Conservation (phyloP, 176 grass and related monocot genomes). For the Calamus simplicifolius region DNA sequence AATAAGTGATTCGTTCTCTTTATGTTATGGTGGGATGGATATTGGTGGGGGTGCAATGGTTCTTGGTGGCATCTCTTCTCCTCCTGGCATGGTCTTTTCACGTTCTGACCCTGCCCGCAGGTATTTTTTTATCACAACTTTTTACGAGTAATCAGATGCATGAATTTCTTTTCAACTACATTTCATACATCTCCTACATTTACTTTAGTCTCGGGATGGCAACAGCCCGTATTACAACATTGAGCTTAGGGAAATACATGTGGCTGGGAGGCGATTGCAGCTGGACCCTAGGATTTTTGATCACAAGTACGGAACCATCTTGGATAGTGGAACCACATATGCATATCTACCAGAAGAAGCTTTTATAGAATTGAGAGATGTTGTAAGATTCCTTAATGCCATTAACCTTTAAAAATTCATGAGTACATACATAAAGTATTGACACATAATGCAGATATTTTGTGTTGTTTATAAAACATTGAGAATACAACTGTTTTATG, state of each 20-base stretch:
- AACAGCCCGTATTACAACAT: slow-evolving; percentile 99
- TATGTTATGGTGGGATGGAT: slow-evolving; percentile 99
- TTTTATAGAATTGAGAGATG: slow-evolving; percentile 82
- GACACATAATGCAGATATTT: too few relatives aligned
- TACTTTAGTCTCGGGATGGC: slow-evolving; percentile 49
- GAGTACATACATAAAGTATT: too few relatives aligned
- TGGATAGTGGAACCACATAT: slow-evolving; percentile 98
- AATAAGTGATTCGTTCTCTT: slow-evolving; percentile 90
- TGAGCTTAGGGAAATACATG: slow-evolving; percentile 88
- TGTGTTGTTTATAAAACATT: too few relatives aligned
- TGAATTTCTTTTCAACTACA: slow-evolving; percentile 25
- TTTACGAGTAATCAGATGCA: slow-evolving; percentile 7
- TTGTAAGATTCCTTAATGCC: slow-evolving; percentile 42
- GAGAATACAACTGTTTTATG: too few relatives aligned
- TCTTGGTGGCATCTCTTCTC: slow-evolving; percentile 71
- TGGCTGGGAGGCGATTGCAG: slow-evolving; percentile 69
- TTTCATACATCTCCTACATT: slow-evolving; percentile 40
- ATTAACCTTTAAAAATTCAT: too few relatives aligned
- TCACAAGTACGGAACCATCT: slow-evolving; percentile 73
- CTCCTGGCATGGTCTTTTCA: slow-evolving; percentile 67
- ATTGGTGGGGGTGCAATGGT: slow-evolving; percentile 97
- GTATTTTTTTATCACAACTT: slow-evolving; percentile 22
- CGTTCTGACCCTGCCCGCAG: slow-evolving; percentile 73
- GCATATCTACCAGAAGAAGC: slow-evolving; percentile 94
- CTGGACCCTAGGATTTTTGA: slow-evolving; percentile 67